Base-by-base conservation (phyloP, 352 stramenopile species). In the Globisporangium barbulae region DNA sequence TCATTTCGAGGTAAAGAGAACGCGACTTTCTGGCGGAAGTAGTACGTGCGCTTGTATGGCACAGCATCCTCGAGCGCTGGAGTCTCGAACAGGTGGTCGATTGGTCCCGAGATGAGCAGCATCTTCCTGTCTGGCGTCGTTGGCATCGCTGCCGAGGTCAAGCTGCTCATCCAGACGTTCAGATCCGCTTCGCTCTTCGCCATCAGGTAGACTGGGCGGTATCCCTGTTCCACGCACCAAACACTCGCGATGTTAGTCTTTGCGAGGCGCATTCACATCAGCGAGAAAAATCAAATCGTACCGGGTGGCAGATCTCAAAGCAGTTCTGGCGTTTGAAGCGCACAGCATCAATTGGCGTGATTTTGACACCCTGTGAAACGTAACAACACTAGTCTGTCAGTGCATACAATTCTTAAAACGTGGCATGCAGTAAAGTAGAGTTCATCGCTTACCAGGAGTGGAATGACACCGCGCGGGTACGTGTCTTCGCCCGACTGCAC, bases 321-420 rank as follows among this genome's bases (percentile, higher is more conserved):
- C 86, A 94, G 72, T 92, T 93, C 45, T 89, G 84, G 42, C 85
- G 81, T 67, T 94, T 94, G 56, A 94, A 94, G 10, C 85, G 82
- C 50, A 77, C 77, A 2, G 80, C 75, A 54, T 94, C 86, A 17
- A 94, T 76, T 1, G 84, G 83, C 25, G 85, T 91, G 68, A 94
- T 87, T 63, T 89, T 78, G 53, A 94, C 84, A 44, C 82, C 78
- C 63, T 74, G 30, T 49, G 35, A 41, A 31, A 17, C 41, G 7
- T 39, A 69, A 35, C 25, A 54, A 33, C 47, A 63, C 19, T 8
- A 48, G 9, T 15, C 8, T 30, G 50, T 61, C 9, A 61, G 49
- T 9, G n/a, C 4, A 30, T 15, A 41, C 0, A 12, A 17, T 25
- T 4, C 19, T 47, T 22, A 9, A 28, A 25, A 25, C 8, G 19